Evolutionary conservation across 352 stramenopile genomes (phyloP).

Genomic region (Pythium graminicola): DNA sequence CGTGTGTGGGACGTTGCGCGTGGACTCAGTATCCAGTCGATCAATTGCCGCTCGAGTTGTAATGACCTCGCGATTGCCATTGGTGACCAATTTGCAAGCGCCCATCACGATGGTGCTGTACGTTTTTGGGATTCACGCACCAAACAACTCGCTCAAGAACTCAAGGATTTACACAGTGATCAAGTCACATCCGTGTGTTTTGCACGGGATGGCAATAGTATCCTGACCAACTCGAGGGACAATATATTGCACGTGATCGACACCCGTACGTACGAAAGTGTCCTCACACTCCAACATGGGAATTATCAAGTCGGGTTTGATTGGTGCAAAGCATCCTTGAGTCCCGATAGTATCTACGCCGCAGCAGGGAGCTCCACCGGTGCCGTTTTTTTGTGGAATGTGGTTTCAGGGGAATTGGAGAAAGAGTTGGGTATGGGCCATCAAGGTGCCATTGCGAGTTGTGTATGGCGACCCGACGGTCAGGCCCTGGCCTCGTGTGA

Average conservation of each 20-base stretch:
- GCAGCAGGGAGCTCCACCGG: conserved; percentile 48
- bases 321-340: conserved; percentile 74
- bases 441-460: conserved; percentile 67
- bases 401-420: conserved; percentile 40
- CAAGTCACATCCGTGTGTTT: conserved; percentile 78
- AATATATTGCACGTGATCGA: conserved; percentile 66
- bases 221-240: conserved; percentile 77
- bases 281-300: conserved; percentile 39
- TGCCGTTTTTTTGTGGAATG: conserved; percentile 62
- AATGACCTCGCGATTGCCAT: conserved; percentile 64
- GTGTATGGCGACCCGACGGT: conserved; percentile 66
- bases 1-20: conserved; percentile 69
- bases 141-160: conserved; percentile 44
- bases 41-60: conserved; percentile 76
- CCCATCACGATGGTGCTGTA: conserved; percentile 69
- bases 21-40: conserved; percentile 58
- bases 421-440: conserved; percentile 50
- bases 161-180: conserved; percentile 49
- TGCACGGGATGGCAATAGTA: conserved; percentile 22
- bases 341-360: conserved; percentile 52
- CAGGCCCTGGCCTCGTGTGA: conserved; percentile 62
- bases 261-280: conserved; percentile 46
- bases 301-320: conserved; percentile 72
- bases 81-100: conserved; percentile 65
- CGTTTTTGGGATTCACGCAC: conserved; percentile 73